A percentile compares a stretch with the other conserved stretches of the same genome.
Conservation (phyloP, 2,329 filamentous ascomycete genomes). For the Clonostachys byssicola region DNA sequence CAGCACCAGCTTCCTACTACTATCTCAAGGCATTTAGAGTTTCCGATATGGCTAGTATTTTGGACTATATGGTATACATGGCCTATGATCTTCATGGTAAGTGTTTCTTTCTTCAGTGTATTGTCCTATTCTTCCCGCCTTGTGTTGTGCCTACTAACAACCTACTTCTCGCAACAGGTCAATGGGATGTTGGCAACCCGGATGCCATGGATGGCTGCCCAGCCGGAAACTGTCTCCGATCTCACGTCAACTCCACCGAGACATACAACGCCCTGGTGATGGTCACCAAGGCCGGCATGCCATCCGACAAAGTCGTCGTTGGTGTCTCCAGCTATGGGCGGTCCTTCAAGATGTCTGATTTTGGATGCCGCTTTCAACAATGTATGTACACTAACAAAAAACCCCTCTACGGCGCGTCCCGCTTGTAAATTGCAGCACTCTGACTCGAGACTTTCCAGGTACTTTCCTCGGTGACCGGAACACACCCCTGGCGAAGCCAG, state of each 20-base stretch:
- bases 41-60: slow-evolving; percentile 12
- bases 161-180: not conserved
- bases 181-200: slow-evolving; percentile 21
- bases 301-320: slow-evolving; percentile 18
- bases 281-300: slow-evolving; percentile 25
- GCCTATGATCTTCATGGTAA: slow-evolving; percentile 22
- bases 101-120: too few species aligned
- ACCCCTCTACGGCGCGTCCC: slow-evolving; percentile 1
- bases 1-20: slow-evolving; percentile 30
- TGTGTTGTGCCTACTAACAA: too few species aligned
- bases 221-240: slow-evolving; percentile 24
- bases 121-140: too few species aligned
- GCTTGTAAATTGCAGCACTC: slow-evolving; percentile 1
- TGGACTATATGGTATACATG: slow-evolving; percentile 27
- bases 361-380: slow-evolving; percentile 16
- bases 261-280: slow-evolving; percentile 22
- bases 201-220: slow-evolving; percentile 14
- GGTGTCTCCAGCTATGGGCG: slow-evolving; percentile 23
- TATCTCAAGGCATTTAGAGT: slow-evolving; percentile 30
- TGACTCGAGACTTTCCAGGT: slow-evolving; percentile 1
- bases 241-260: slow-evolving; percentile 28
- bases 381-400: slow-evolving; percentile 20
- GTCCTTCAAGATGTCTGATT: slow-evolving; percentile 20
- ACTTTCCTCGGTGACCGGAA: slow-evolving; percentile 9
- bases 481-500: slow-evolving; percentile 6